phyloP scores from a whole-genome alignment of 371 early-diverging fungal species.

The Mucor racemosus region DNA sequence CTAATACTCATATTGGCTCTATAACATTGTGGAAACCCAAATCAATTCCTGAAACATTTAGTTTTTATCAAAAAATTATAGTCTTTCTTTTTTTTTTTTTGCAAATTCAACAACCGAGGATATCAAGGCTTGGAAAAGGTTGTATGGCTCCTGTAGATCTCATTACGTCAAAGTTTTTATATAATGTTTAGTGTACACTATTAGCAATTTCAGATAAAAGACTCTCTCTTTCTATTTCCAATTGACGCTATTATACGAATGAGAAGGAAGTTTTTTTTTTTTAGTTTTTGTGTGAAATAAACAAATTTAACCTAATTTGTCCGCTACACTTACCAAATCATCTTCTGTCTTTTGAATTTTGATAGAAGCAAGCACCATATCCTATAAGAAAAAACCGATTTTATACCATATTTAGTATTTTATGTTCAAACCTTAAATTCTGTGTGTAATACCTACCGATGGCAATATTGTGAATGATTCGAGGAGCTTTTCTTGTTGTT shows the following conservation, averaged over 20 bases:
- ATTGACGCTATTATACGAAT: conserved; percentile 7
- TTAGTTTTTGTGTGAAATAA: neutral
- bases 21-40: too few species aligned
- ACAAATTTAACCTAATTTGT: neutral
- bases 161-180: too few species aligned
- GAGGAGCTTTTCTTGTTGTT: neutral
- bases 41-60: too few species aligned
- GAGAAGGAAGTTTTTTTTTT: too few species aligned
- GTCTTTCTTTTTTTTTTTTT: too few species aligned
- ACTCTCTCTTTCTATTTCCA: conserved; percentile 17
- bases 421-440: neutral
- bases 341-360: conserved; percentile 19
- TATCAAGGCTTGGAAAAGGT: too few species aligned
- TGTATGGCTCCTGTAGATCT: too few species aligned
- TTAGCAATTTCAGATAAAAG: conserved; percentile 10
- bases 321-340: conserved; percentile 22
- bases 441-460: neutral
- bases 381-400: conserved; percentile 10
- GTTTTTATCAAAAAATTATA: too few species aligned
- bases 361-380: conserved; percentile 23
- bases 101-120: too few species aligned
- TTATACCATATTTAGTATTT: neutral
- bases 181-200: too few species aligned
- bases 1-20: too few species aligned
- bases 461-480: conserved; percentile 8